These are phyloP conservation scores for Colletotrichum godetiae DNA, from an alignment of 2,329 filamentous ascomycete genomes.

Conservation along the genomic window DNA sequence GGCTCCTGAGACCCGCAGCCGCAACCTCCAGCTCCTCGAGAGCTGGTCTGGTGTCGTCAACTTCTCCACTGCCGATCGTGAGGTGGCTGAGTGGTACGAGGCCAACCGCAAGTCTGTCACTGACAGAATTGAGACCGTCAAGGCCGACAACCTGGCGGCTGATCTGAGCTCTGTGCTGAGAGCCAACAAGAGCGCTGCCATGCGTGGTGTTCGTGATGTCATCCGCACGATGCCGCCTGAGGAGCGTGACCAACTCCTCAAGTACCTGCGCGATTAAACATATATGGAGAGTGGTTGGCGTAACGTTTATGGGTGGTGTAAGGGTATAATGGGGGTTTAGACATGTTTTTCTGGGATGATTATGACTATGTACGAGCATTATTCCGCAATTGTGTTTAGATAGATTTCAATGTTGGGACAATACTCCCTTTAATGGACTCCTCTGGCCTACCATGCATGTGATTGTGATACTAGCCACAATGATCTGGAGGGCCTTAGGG, in stretches of 20 bases:
- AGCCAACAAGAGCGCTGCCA: conserved; percentile 70
- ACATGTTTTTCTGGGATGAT: conserved; percentile 24
- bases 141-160: conserved; percentile 73
- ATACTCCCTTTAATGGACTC: conserved; percentile 11
- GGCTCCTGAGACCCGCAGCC: conserved; percentile 66
- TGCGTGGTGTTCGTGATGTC: conserved; percentile 89
- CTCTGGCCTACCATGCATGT: neutral
- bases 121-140: conserved; percentile 86
- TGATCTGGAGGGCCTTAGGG: neutral
- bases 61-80: conserved; percentile 83
- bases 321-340: conserved; percentile 10
- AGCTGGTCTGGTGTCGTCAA: conserved; percentile 84
- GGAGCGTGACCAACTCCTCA: conserved; percentile 86
- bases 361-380: conserved; percentile 34
- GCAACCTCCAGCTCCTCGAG: conserved; percentile 79
- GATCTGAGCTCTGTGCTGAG: conserved; percentile 59
- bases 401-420: conserved; percentile 26
- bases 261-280: conserved; percentile 61
- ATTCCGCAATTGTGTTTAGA: conserved; percentile 26
- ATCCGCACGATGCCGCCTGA: conserved; percentile 87
- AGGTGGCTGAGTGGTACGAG: conserved; percentile 95
- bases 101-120: conserved; percentile 87
- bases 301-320: conserved; percentile 6
- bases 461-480: neutral
- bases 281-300: neutral